Conservation (phyloP, 495 filamentous ascomycete genomes). For the Hyaloscypha hepaticicola region DNA sequence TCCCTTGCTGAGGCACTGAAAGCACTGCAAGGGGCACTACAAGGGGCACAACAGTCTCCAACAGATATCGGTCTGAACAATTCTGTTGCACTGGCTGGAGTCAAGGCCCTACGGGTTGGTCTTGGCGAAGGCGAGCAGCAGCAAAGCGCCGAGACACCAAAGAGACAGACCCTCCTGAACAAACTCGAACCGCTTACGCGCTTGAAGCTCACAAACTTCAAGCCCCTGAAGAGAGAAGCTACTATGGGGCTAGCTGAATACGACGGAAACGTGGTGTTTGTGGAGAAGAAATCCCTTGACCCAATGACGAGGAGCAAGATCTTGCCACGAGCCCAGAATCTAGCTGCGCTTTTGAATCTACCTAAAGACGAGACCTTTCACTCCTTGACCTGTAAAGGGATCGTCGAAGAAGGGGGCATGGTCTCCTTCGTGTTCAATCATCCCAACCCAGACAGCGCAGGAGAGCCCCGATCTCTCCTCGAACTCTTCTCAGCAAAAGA, state of each 20-base stretch:
- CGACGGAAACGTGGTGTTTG: slow-evolving; percentile 19
- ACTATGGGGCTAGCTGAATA: slow-evolving; percentile 8
- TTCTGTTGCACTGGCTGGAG: not conserved
- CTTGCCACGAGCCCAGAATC: slow-evolving; percentile 21
- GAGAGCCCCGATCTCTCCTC: not conserved
- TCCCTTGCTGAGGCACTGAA: not conserved
- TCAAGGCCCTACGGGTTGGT: not conserved
- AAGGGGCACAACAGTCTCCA: too few relatives aligned
- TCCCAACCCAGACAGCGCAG: not conserved
- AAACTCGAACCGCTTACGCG: slow-evolving; percentile 14
- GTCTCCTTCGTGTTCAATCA: slow-evolving; percentile 22
- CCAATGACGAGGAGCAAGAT: not conserved
- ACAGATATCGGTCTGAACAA: not conserved
- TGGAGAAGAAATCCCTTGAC: slow-evolving; percentile 31
- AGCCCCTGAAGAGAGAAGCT: slow-evolving; percentile 10
- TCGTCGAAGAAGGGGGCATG: not conserved
- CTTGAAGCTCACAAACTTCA: not conserved
- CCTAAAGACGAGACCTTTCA: slow-evolving; percentile 23
- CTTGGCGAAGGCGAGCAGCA: not conserved
- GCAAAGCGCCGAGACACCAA: not conserved
- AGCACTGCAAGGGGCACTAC: too few relatives aligned
- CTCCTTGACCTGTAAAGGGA: slow-evolving; percentile 22
- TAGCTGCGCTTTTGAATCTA: slow-evolving; percentile 25
- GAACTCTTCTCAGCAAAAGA: slow-evolving; percentile 20
- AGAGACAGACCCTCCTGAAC: not conserved